These are phyloP conservation scores for Phytophthora capsici DNA, from an alignment of 352 stramenopile species.

Conservation along the genomic window DNA sequence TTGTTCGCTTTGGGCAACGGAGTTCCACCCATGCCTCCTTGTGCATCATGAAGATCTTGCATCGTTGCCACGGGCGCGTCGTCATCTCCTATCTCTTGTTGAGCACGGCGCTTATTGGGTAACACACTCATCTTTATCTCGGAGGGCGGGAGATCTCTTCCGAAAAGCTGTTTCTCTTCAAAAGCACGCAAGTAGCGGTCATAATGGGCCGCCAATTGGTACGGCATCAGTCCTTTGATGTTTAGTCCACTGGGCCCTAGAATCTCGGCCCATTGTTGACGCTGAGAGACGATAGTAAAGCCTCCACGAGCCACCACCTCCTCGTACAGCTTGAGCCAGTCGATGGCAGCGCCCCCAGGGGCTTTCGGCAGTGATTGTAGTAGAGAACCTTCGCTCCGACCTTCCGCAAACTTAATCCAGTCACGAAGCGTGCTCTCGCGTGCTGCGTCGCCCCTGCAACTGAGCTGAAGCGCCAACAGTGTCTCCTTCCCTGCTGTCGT, in stretches of 20 bases:
- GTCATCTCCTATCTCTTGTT: slow-evolving; percentile 19
- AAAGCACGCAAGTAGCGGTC: slow-evolving; percentile 64
- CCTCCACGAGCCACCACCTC: slow-evolving; percentile 76
- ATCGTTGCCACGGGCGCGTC: slow-evolving; percentile 61
- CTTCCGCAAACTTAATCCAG: slow-evolving; percentile 62
- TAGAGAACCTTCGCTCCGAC: slow-evolving; percentile 46
- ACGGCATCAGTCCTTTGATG: slow-evolving; percentile 66
- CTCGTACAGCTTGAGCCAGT: slow-evolving; percentile 85
- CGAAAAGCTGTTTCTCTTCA: slow-evolving; percentile 83
- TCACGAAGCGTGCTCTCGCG: slow-evolving; percentile 66
- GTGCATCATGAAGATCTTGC: slow-evolving; percentile 70
- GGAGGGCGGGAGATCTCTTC: slow-evolving; percentile 49
- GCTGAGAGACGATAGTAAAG: slow-evolving; percentile 56
- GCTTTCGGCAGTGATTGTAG: slow-evolving; percentile 64
- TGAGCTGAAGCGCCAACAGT: slow-evolving; percentile 71
- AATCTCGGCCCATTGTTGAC: slow-evolving; percentile 62
- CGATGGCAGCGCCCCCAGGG: slow-evolving; percentile 57
- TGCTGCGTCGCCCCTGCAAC: slow-evolving; percentile 63
- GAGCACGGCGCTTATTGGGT: slow-evolving; percentile 37
- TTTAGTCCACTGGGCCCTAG: slow-evolving; percentile 54
- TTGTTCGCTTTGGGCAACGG: slow-evolving; percentile 67
- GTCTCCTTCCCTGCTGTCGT: slow-evolving; percentile 40
- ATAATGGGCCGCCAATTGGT: slow-evolving; percentile 66
- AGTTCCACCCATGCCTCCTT: slow-evolving; percentile 63
- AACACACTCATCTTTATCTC: slow-evolving; percentile 26